Conservation (phyloP, 2,329 filamentous ascomycete species). For the Botrytis aclada region DNA sequence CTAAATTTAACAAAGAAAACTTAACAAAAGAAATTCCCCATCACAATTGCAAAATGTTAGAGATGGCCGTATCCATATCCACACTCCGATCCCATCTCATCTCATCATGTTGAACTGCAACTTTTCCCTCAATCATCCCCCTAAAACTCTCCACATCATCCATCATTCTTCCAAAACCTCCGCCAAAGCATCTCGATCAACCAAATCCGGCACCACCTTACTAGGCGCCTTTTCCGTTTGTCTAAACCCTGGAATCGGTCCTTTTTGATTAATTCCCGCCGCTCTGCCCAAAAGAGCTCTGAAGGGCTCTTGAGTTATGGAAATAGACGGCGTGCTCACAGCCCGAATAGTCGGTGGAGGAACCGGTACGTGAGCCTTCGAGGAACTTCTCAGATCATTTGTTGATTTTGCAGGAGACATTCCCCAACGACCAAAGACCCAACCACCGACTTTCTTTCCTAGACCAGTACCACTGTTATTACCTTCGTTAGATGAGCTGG, state of each 20-base stretch:
- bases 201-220: slow-evolving; percentile 30
- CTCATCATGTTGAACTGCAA: background rate
- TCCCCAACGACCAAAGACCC: slow-evolving; percentile 64
- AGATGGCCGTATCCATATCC: background rate
- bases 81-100: background rate
- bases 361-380: background rate
- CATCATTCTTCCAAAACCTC: slow-evolving; percentile 30
- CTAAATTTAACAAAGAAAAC: background rate
- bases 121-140: no score
- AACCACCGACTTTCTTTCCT: slow-evolving; percentile 58
- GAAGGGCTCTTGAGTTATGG: slow-evolving; percentile 35
- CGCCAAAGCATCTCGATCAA: slow-evolving; percentile 36
- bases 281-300: slow-evolving; percentile 51
- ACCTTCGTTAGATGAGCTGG: slow-evolving; percentile 18
- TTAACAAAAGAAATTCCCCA: background rate
- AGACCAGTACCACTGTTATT: slow-evolving; percentile 33
- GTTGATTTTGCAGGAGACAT: slow-evolving; percentile 45
- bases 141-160: background rate
- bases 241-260: slow-evolving; percentile 68
- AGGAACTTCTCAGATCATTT: slow-evolving; percentile 21
- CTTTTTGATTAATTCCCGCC: slow-evolving; percentile 76
- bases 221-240: slow-evolving; percentile 39
- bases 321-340: slow-evolving; percentile 36
- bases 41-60: background rate
- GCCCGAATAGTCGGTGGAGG: slow-evolving; percentile 25